Percentiles rank a stretch among this genome's conserved stretches.
phyloP scores from a whole-genome alignment of 441 rosid genomes.

The Viola pubescens region DNA sequence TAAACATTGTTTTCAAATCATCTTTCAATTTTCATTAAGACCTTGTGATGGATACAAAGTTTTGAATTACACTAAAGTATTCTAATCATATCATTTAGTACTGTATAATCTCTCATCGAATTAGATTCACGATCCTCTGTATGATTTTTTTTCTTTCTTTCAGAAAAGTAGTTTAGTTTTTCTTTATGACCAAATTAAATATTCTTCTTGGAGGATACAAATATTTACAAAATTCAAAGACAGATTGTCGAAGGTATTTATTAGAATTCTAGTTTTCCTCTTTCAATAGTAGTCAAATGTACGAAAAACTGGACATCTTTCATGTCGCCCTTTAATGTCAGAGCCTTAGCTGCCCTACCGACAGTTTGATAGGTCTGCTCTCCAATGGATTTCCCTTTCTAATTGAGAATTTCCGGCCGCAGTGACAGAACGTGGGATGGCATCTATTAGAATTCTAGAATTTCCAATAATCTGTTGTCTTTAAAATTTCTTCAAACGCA shows the following conservation, averaged over 20 bases:
- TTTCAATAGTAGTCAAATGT: neutral
- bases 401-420: too few species aligned
- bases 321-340: slow-evolving; percentile 1
- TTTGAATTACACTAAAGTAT: neutral
- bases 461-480: too few species aligned
- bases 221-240: slow-evolving; percentile 1
- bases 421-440: too few species aligned
- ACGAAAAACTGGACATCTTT: neutral
- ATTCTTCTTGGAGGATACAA: neutral
- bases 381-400: neutral
- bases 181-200: neutral
- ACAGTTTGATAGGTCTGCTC: neutral
- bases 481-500: too few species aligned
- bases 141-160: too few species aligned
- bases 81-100: neutral
- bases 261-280: neutral
- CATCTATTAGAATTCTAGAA: too few species aligned
- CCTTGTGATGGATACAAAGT: neutral
- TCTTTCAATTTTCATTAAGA: neutral
- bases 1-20: slow-evolving; percentile 12
- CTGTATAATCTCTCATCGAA: too few species aligned
- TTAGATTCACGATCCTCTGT: too few species aligned
- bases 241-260: neutral
- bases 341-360: slow-evolving; percentile 12
- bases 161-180: too few species aligned